Evolutionary conservation across 2,329 filamentous ascomycete genomes (phyloP), one percentile per base, ranked within the genome.

Genomic region (Aureobasidium sp.): DNA sequence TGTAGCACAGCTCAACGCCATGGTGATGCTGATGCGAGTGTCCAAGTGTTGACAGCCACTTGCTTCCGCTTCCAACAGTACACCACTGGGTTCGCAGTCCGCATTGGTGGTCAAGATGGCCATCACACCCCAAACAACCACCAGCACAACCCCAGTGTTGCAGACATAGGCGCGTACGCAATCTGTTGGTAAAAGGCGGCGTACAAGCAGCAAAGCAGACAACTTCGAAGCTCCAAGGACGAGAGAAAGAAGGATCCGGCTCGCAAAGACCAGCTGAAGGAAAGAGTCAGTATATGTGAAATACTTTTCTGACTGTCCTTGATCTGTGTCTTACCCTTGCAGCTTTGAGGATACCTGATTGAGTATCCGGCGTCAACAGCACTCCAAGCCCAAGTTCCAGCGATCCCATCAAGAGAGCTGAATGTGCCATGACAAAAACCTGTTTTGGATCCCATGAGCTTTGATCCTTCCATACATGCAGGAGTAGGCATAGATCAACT

Each of bases 341-440:
- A 48, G 55, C 42, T 48, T 48, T 15, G 3, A 31, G 7, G 5
- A 59, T 48, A 17, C 20, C 20, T 29, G 55, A 7, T 29, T 39
- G 14, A 6, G 55, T n/a, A 1, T 14, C 20, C 0, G 44, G 20
- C 20, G 42, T 39, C 55, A 48, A 59, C 1, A 12, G 3, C 4
- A 59, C 22, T 17, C 55, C 55, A 39, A 59, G 48, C 3, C 55
- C 55, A 6, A 48, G 25, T 14, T 48, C 11, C 2, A 59, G 42
- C n/a, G 31, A 37, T n/a, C 42, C 55, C 34, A 48, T 59, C 8
- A 59, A 14, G 12, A 59, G 44, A 14, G 55, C 55, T 8, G 31
- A 59, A 48, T 59, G 55, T 48, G 55, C 34, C 7, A 59, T 48
- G 42, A 48, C 31, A 37, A 59, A 48, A 39, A 59, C 55, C 55